Conservation (phyloP, 2,329 filamentous ascomycete genomes). For the Fusarium graminum region DNA sequence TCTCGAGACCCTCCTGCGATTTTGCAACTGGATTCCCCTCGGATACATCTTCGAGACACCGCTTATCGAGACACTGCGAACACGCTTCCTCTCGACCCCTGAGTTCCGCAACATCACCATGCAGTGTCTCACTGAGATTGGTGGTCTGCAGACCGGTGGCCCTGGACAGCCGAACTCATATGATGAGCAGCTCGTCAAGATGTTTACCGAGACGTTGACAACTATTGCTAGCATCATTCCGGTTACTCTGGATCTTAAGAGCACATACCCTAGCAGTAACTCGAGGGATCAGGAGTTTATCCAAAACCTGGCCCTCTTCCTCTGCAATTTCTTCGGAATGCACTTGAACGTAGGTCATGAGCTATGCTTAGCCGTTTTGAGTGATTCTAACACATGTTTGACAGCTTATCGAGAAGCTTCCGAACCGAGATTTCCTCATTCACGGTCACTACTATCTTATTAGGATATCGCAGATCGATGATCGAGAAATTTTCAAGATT, state of each 20-base stretch:
- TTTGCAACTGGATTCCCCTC: constrained; percentile 98
- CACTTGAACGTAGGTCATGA: constrained; percentile 78
- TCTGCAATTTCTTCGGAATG: constrained; percentile 96
- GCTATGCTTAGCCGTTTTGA: constrained; percentile 18
- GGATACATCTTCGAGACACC: constrained; percentile 99
- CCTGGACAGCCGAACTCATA: constrained; percentile 78
- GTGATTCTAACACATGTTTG: constrained; percentile 27
- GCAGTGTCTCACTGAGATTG: constrained; percentile 97
- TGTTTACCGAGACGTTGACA: constrained; percentile 97
- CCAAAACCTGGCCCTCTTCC: constrained; percentile 93
- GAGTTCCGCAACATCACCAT: constrained; percentile 97
- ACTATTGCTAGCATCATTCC: constrained; percentile 95
- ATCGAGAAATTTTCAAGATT: constrained; percentile 99
- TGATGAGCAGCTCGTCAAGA: constrained; percentile 94
- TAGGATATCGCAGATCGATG: constrained; percentile 97
- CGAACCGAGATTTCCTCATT: constrained; percentile 92
- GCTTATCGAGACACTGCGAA: constrained; percentile 93
- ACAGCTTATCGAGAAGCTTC: constrained; percentile 92
- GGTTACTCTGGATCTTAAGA: constrained; percentile 87
- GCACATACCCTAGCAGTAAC: constrained; percentile 91
- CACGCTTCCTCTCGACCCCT: constrained; percentile 89
- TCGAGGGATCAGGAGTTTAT: constrained; percentile 97
- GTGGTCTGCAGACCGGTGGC: constrained; percentile 86
- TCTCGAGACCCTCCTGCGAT: constrained; percentile 92
- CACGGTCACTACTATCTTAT: constrained; percentile 99